Conservation (phyloP, 1,139 yeast species). For the Pneumocystis sp. region DNA sequence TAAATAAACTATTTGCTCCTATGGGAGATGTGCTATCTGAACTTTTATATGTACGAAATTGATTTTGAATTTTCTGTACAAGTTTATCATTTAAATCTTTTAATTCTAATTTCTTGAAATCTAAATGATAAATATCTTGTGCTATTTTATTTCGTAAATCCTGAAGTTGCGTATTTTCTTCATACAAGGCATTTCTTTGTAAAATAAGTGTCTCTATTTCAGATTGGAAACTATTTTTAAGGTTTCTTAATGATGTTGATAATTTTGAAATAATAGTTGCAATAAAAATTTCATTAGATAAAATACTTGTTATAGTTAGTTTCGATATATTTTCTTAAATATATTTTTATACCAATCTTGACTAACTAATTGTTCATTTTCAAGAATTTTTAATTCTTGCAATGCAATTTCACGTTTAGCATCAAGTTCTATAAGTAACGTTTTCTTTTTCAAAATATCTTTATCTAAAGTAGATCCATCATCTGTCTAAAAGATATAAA, state of each 20-base stretch:
- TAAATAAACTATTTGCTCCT: neutral
- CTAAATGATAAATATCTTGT: constrained; percentile 24
- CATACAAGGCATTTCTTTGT: constrained; percentile 22
- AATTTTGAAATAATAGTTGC: constrained; percentile 16
- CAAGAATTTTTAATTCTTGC: neutral
- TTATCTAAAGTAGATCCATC: neutral
- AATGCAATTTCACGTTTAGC: neutral
- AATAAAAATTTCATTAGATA: neutral
- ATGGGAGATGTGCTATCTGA: constrained; percentile 2
- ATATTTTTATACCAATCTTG: neutral
- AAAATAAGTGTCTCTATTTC: constrained; percentile 24
- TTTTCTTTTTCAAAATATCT: neutral
- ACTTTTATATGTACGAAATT: constrained; percentile 15
- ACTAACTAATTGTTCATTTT: neutral
- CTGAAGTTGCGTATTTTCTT: constrained; percentile 21
- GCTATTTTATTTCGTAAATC: constrained; percentile 19
- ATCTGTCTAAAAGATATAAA: neutral
- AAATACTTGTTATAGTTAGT: neutral
- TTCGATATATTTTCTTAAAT: neutral
- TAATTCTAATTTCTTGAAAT: constrained; percentile 25
- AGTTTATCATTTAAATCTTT: constrained; percentile 28
- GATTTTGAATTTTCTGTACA: constrained; percentile 24
- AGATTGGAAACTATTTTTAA: constrained; percentile 19
- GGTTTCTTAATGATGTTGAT: constrained; percentile 18
- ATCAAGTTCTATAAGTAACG: neutral